These are phyloP conservation scores for Colletotrichum plurivorum DNA, from an alignment of 2,329 filamentous ascomycete species.

Conservation along the genomic window DNA sequence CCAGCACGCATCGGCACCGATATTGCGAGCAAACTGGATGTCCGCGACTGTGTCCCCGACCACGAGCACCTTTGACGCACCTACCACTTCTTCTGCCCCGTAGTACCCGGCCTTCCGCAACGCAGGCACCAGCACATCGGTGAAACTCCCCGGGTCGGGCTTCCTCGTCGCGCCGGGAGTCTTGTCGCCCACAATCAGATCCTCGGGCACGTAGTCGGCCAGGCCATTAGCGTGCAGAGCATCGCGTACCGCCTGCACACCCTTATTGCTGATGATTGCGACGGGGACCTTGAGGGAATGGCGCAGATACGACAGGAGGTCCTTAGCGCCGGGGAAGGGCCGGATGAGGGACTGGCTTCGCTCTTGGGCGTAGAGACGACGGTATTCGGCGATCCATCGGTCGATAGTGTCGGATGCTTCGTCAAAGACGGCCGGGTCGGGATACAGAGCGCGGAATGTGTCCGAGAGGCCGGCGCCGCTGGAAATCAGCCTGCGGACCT, in stretches of 20 bases:
- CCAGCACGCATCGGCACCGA: conserved; percentile 39
- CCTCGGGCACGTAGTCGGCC: conserved; percentile 6
- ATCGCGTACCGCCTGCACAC: too few relatives aligned
- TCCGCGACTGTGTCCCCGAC: conserved; percentile 41
- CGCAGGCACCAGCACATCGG: conserved; percentile 8
- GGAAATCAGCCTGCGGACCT: conserved; percentile 34
- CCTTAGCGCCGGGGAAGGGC: too few relatives aligned
- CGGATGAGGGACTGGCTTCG: too few relatives aligned
- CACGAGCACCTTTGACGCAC: conserved; percentile 29
- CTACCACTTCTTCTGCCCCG: not conserved
- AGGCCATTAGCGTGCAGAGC: too few relatives aligned
- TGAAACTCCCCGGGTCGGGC: conserved; percentile 36
- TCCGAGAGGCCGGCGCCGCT: conserved; percentile 26
- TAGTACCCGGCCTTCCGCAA: not conserved
- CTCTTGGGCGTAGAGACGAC: too few relatives aligned
- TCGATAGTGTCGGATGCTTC: too few relatives aligned
- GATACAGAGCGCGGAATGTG: too few relatives aligned
- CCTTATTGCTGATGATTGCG: too few relatives aligned
- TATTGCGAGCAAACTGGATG: conserved; percentile 39
- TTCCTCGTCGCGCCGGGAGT: conserved; percentile 38
- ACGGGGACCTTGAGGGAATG: too few relatives aligned
- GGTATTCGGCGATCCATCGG: too few relatives aligned
- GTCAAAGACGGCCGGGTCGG: too few relatives aligned
- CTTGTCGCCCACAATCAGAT: conserved; percentile 31
- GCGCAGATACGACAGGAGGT: too few relatives aligned